Conservation (phyloP, 306 rosid species). For the Quercus berberidifolia region DNA sequence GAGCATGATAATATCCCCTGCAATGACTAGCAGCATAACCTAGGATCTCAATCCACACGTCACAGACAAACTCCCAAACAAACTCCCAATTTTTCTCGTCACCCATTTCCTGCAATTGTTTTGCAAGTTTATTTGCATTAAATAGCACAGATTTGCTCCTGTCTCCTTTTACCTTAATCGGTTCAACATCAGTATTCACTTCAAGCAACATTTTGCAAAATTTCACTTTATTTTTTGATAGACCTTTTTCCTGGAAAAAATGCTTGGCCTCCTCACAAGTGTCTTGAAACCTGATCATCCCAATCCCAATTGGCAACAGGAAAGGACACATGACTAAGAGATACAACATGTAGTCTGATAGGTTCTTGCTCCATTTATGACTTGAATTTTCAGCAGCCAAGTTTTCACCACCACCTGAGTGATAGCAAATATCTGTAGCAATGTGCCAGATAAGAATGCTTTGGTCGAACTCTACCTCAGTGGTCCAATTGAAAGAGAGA, state of each 20-base stretch:
- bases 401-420: background rate
- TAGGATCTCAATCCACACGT: conserved; percentile 9
- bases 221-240: background rate
- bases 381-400: background rate
- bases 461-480: no score
- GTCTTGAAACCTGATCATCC: background rate
- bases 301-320: conserved; percentile 3
- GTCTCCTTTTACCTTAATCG: background rate
- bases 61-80: conserved; percentile 1
- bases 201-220: background rate
- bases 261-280: background rate
- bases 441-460: no score
- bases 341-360: background rate
- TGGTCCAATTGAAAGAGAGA: background rate
- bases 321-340: conserved; percentile 1
- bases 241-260: background rate
- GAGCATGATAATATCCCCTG: conserved; percentile 6
- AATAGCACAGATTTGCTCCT: background rate
- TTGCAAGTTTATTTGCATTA: conserved; percentile 2
- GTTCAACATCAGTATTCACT: background rate
- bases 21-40: conserved; percentile 2
- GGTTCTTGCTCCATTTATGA: background rate
- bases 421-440: background rate
- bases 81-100: background rate
- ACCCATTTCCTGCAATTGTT: background rate